These are phyloP conservation scores for Fusarium pseudograminearum DNA, from an alignment of 2,329 filamentous ascomycete species.

Conservation along the genomic window DNA sequence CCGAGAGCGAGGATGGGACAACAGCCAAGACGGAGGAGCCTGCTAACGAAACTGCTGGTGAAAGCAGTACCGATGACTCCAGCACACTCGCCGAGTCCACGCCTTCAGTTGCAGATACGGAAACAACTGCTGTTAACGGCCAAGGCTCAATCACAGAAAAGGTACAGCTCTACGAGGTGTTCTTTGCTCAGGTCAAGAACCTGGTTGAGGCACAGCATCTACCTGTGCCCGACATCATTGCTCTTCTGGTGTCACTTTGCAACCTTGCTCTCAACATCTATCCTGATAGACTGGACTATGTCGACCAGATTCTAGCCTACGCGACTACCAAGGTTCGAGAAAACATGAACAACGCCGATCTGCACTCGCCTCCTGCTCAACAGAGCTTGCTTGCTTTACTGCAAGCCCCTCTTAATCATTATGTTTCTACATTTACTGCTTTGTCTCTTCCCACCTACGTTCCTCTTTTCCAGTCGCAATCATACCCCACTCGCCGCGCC, in stretches of 20 bases:
- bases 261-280: slow-evolving; percentile 98
- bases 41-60: slow-evolving; percentile 22
- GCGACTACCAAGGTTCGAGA: slow-evolving; percentile 88
- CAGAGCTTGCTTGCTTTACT: slow-evolving; percentile 89
- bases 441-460: slow-evolving; percentile 92
- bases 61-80: slow-evolving; percentile 49
- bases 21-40: slow-evolving; percentile 43
- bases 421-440: slow-evolving; percentile 95
- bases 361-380: slow-evolving; percentile 89
- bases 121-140: slow-evolving; percentile 62
- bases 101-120: slow-evolving; percentile 60
- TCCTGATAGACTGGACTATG: slow-evolving; percentile 90
- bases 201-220: slow-evolving; percentile 91
- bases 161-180: slow-evolving; percentile 94
- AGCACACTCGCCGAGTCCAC: slow-evolving; percentile 51
- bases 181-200: slow-evolving; percentile 95
- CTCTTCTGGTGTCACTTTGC: slow-evolving; percentile 89
- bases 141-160: slow-evolving; percentile 65
- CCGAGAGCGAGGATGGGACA: slow-evolving; percentile 37
- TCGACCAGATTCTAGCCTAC: slow-evolving; percentile 92
- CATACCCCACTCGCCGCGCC: slow-evolving; percentile 89
- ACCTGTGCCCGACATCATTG: slow-evolving; percentile 94
- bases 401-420: slow-evolving; percentile 89
- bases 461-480: slow-evolving; percentile 88
- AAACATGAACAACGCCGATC: slow-evolving; percentile 92